Evolutionary conservation across 2,329 filamentous ascomycete species (phyloP), one percentile per base, ranked within the genome.

Genomic region (Didymellaceae sp.): DNA sequence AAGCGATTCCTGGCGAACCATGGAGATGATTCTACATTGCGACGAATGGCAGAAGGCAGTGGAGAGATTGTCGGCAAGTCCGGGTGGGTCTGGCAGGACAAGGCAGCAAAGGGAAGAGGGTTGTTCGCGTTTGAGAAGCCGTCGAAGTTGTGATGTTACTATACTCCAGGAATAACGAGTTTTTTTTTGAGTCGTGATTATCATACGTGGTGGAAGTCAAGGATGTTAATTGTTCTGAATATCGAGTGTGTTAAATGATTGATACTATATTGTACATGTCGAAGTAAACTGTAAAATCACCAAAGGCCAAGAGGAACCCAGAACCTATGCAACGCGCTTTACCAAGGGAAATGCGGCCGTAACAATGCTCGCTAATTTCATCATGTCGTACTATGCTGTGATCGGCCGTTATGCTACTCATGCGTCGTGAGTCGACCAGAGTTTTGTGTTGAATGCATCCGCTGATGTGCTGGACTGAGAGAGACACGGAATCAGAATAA

Each of bases 1-100:
- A 72, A 77, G 45, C 74, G 83, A 0, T 84, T 86, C 55, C 52
- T 86, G 4, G 82, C 83, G 1, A 86, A 86, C 55, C 76, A 83
- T 63, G 80, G 70, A 0, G 79, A 84, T 67, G 75, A 76, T 18
- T 58, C 56, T 9, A 83, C 81, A 1, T 58, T 85, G 52, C 57
- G 65, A 18, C 66, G 75, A 26, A 70, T 85, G 51, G 71, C 74
- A 0, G 77, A 75, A 46, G 70, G 61, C 11, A 58, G 61, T 0
- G 68, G 68, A 4, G 82, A 85, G 61, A 75, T 76, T 8, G 75
- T 84, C 44, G 81, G 81, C 2, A 73, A 72, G 53, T 65, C 43
- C 8, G 82, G 81, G 1, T 75, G 70, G 63, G 80, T 84, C 3
- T 70, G 55, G 49, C 61, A 62, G 25, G 68, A 72, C 53, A 10